These are phyloP conservation scores for Hysterangium stoloniferum DNA, from an alignment of 768 basidiomycete species.

Conservation along the genomic window DNA sequence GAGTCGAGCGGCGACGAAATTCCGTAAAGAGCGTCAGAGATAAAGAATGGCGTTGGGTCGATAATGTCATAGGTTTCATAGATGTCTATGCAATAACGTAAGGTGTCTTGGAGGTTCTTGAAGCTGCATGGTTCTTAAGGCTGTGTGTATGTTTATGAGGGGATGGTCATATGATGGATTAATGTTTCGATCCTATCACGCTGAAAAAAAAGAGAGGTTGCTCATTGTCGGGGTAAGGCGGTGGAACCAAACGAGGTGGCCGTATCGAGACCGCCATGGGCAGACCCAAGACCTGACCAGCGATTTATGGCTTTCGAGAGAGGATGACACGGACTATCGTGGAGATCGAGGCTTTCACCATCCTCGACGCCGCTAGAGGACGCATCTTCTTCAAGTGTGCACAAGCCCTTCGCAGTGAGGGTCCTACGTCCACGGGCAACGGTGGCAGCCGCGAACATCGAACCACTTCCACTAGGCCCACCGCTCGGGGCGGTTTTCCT, in stretches of 20 bases:
- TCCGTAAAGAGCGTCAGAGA: conserved; percentile 3
- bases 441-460: conserved; percentile 62
- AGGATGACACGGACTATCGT: conserved; percentile 85
- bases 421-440: conserved; percentile 59
- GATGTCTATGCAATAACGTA: not conserved
- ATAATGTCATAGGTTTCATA: not conserved
- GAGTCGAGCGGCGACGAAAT: not conserved
- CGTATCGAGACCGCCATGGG: conserved; percentile 7
- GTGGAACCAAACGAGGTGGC: conserved; percentile 8
- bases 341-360: conserved; percentile 70
- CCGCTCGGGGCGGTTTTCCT: conserved; percentile 55
- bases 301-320: conserved; percentile 48
- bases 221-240: not conserved
- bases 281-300: not conserved
- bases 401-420: conserved; percentile 30
- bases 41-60: conserved; percentile 7
- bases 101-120: conserved; percentile 2
- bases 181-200: not conserved
- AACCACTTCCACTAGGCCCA: conserved; percentile 31
- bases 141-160: not conserved
- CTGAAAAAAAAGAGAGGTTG: not conserved
- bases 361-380: conserved; percentile 55
- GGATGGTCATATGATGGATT: not conserved
- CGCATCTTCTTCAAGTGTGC: conserved; percentile 62
- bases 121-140: not conserved